Evolutionary conservation across 2,329 filamentous ascomycete genomes (phyloP).

Genomic region (Aspergillus pseudoglaucus): DNA sequence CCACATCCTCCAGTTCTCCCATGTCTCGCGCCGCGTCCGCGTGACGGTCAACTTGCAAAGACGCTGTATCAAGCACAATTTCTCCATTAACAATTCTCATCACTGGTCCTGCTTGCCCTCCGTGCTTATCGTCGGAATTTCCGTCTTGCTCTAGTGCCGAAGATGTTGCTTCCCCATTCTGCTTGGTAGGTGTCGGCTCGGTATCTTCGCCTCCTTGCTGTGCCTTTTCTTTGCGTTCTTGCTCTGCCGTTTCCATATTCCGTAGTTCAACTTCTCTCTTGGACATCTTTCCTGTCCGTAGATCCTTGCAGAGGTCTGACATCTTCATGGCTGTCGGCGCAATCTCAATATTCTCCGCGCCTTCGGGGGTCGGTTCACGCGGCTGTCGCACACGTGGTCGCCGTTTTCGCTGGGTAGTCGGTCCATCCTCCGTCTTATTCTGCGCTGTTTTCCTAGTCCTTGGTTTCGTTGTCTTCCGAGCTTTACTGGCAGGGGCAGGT

Average conservation of each 20-base stretch:
- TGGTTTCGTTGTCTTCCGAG: slow-evolving; percentile 13
- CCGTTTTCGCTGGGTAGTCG: slow-evolving; percentile 15
- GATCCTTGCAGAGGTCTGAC: slow-evolving; percentile 51
- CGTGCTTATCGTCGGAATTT: slow-evolving; percentile 19
- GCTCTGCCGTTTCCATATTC: slow-evolving; percentile 51
- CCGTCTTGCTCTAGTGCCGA: slow-evolving; percentile 15
- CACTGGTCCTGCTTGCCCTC: slow-evolving; percentile 40
- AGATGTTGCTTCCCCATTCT: slow-evolving; percentile 19
- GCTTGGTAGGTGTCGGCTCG: slow-evolving; percentile 17
- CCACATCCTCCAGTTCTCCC: slow-evolving; percentile 40
- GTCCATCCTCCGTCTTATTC: slow-evolving; percentile 16
- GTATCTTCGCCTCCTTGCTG: slow-evolving; percentile 25
- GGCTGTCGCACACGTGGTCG: slow-evolving; percentile 25
- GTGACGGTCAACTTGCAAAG: slow-evolving; percentile 50
- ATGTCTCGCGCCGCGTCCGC: slow-evolving; percentile 45
- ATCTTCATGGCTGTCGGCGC: slow-evolving; percentile 51
- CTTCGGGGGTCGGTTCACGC: slow-evolving; percentile 42
- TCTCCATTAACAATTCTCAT: slow-evolving; percentile 53
- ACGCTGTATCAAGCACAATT: slow-evolving; percentile 49
- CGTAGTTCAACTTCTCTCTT: slow-evolving; percentile 52
- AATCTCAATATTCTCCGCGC: slow-evolving; percentile 46
- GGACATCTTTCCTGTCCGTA: slow-evolving; percentile 51
- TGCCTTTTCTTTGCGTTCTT: slow-evolving; percentile 37
- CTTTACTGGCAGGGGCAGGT: slow-evolving; percentile 9
- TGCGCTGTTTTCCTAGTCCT: slow-evolving; percentile 22